Conservation (phyloP, 2,329 filamentous ascomycete genomes). For the Fusarium sp. region DNA sequence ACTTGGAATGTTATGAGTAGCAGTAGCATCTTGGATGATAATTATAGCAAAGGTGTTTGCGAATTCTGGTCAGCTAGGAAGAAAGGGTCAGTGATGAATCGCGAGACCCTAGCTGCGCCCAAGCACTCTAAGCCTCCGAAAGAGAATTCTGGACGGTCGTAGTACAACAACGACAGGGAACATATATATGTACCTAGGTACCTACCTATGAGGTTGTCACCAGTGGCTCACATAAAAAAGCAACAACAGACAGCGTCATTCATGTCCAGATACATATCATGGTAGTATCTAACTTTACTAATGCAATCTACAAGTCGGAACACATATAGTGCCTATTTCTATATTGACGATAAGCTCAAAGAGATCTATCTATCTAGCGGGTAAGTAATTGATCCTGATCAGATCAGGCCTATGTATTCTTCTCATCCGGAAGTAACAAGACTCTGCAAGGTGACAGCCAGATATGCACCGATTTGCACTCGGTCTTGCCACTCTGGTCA, state of each 20-base stretch:
- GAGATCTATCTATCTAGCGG: too few relatives aligned
- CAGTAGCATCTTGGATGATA: neutral
- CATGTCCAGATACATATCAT: too few relatives aligned
- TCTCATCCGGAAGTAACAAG: neutral
- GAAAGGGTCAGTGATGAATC: neutral
- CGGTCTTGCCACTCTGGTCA: neutral
- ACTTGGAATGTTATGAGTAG: neutral
- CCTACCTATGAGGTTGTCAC: neutral
- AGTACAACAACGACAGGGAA: neutral
- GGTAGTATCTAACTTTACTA: neutral
- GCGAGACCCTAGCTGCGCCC: neutral
- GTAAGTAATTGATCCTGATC: neutral
- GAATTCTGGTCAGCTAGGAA: neutral
- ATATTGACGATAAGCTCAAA: too few relatives aligned
- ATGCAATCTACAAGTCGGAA: neutral
- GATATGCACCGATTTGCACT: neutral
- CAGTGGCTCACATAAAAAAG: neutral
- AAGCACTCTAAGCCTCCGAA: neutral
- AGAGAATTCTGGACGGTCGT: neutral
- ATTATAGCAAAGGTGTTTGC: neutral
- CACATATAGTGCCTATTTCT: too few relatives aligned
- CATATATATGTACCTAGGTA: too few relatives aligned
- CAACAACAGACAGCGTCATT: neutral
- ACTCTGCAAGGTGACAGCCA: rapidly evolving
- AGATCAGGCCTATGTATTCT: neutral